Evolutionary conservation across 1,284 basidiomycete species (phyloP).

Genomic region (Moesziomyces sp.): DNA sequence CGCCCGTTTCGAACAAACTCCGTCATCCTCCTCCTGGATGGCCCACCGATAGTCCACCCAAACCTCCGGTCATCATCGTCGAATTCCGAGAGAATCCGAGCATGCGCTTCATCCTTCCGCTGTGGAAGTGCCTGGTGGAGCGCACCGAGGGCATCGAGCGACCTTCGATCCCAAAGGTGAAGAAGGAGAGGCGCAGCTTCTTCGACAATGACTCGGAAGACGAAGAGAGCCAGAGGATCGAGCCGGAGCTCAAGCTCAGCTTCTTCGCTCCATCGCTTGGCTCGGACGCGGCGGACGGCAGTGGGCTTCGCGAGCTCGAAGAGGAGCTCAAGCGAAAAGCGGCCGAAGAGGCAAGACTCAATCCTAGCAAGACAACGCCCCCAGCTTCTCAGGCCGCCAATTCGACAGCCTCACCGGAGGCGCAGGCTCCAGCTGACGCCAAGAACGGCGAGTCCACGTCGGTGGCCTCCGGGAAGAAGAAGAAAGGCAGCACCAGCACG

Average conservation of each 20-base stretch:
- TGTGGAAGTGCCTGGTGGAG: conserved; percentile 61
- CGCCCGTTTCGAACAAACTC: conserved; percentile 31
- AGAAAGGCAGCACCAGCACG: conserved; percentile 3
- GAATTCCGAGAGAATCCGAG: conserved; percentile 66
- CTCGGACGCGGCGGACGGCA: conserved; percentile 56
- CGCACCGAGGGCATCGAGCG: conserved; percentile 50
- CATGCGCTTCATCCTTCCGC: conserved; percentile 62
- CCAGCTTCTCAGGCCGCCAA: conserved; percentile 8
- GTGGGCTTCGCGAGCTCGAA: conserved; percentile 47
- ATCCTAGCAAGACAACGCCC: conserved; percentile 12
- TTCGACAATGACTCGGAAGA: conserved; percentile 52
- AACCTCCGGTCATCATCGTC: conserved; percentile 63
- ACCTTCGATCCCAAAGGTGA: conserved; percentile 39
- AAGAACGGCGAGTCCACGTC: background rate
- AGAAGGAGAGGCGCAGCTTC: conserved; percentile 48
- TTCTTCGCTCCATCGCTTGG: conserved; percentile 59
- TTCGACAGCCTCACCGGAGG: conserved; percentile 21
- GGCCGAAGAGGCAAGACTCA: conserved; percentile 31
- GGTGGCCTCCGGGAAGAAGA: conserved; percentile 10
- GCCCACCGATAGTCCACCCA: conserved; percentile 48
- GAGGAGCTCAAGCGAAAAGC: conserved; percentile 44
- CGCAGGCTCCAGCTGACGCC: background rate
- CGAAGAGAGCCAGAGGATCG: conserved; percentile 37
- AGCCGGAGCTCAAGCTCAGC: conserved; percentile 51
- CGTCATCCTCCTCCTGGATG: conserved; percentile 50